phyloP scores from a whole-genome alignment of 2,329 filamentous ascomycete genomes.

The Cadophora sp. region DNA sequence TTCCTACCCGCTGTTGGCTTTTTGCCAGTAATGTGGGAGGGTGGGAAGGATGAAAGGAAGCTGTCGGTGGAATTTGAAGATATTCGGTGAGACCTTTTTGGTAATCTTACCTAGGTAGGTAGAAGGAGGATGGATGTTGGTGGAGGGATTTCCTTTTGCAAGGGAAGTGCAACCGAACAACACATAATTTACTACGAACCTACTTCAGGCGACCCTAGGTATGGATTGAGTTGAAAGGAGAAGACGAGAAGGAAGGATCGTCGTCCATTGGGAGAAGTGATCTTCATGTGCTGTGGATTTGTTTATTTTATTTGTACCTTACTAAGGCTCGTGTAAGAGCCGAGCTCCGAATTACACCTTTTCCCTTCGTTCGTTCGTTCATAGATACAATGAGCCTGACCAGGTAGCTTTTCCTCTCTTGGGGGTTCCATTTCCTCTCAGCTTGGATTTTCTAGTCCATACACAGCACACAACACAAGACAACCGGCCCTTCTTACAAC shows the following conservation, averaged over 20 bases:
- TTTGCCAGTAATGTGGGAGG: background rate
- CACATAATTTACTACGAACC: too few relatives aligned
- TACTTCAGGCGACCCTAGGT: too few relatives aligned
- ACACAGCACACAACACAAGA: background rate
- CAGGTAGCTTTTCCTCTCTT: background rate
- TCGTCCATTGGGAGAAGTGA: too few relatives aligned
- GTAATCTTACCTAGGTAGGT: too few relatives aligned
- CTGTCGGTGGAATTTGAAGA: background rate
- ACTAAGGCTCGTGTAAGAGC: slow-evolving; percentile 2
- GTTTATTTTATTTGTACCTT: background rate
- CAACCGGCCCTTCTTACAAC: background rate
- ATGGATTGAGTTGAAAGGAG: background rate
- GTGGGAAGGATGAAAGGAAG: background rate
- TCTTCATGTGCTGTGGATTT: background rate
- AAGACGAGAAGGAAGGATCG: background rate
- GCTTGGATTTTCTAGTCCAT: slow-evolving; percentile 4
- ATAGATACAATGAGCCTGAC: slow-evolving; percentile 2
- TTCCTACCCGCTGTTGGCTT: too few relatives aligned
- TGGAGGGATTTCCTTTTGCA: background rate
- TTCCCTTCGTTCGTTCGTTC: too few relatives aligned
- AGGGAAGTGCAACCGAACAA: background rate
- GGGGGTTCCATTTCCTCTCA: background rate
- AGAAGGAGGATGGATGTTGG: background rate
- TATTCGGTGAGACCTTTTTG: background rate
- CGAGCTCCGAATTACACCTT: background rate